Evolutionary conservation across 176 grass and related monocot species (phyloP), one percentile per base, ranked within the genome.

Genomic region (Tillandsia fasciculata): DNA sequence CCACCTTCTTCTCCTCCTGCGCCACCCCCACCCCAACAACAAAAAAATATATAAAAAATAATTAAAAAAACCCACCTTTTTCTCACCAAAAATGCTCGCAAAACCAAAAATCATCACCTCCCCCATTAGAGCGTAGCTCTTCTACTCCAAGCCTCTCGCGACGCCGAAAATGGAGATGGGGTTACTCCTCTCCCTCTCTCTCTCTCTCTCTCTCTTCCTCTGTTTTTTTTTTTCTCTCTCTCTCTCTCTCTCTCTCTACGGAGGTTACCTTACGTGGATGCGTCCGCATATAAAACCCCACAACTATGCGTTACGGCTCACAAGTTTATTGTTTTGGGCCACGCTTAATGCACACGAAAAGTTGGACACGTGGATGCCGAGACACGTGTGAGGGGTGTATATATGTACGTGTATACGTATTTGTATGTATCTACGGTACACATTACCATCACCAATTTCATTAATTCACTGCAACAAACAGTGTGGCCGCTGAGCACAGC

Each of bases 1-100:
- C 76, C 51, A 74, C 74, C 59, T 86, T 87, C 77, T 65, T 77
- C 52, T 50, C 77, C 70, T 89, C 86, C 88, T 92, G 68, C 70
- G 52, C 13, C 18, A 70, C 14, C 13, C 28, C 48, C 57, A 29
- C 29, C 48, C 57, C 29, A 75, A 11, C 71, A 50, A 48, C 61
- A 61, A 7, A 50, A 64, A 11, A 52, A 51, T 20, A 20, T 20
- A 20, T 20, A 20, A 20, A 20, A 20, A 20, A 20, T 20, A 20
- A 20, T 20, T 0, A 26, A 56, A 70, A 81, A 76, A 73, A 79
- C 26, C 12, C 20, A 65, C 9, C 51, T 48, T 65, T 52, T 80
- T 69, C 9, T 5, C 2, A 4, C 8, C 11, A 2, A 12, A 75
- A 15, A 71, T 3, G n/a, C 20, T 22, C 6, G 18, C 15, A 18